Base-by-base conservation (phyloP, 805 yeast genomes). In the Starmerella geochares region DNA sequence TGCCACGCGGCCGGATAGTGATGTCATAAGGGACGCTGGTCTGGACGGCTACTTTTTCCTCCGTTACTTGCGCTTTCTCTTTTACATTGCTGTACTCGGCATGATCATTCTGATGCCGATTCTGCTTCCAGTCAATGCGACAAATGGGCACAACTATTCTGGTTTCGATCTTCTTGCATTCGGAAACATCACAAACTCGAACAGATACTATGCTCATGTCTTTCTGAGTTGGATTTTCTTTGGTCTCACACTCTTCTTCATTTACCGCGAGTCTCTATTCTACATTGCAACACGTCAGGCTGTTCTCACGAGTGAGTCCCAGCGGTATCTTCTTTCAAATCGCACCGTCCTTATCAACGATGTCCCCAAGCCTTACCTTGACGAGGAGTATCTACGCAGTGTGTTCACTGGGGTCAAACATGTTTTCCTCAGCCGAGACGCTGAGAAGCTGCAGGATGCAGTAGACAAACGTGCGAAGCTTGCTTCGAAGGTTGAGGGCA, bases 21-120 rank as follows among this genome's bases (percentile, higher is more conserved):
- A 84, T 61, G 72, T 88, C 49, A 77, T 90, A 52, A 80, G 81
- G 56, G 94, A 90, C 60, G 82, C 92, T 19, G 97, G 96, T 16
- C 64, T 90, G n/a, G 97, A 90, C 63, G 96, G 96, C 4, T 90
- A 85, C 69, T 81, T 92, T 62, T 90, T 88, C 65, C 67, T 87
- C 54, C 73, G 98, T 56, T 92, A 83, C 62, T 65, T 92, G 25
- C 72, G 76, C 45, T 60, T 83, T 32, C 69, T 86, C 54, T 69
- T 76, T 11, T 53, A 69, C 5, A 62, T 79, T 36, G 77, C 80
- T 50, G 71, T 79, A 1, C 67, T 78, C 39, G 83, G 85, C 4
- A 65, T 78, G 48, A 27, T 75, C 3, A 58, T 79, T 25, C 68
- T 79, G 6, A 78, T 76, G 72, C 80, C 83, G 7, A 74, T 90